Conservation (phyloP, 208 protist species). For the Acanthamoeba triangularis region DNA sequence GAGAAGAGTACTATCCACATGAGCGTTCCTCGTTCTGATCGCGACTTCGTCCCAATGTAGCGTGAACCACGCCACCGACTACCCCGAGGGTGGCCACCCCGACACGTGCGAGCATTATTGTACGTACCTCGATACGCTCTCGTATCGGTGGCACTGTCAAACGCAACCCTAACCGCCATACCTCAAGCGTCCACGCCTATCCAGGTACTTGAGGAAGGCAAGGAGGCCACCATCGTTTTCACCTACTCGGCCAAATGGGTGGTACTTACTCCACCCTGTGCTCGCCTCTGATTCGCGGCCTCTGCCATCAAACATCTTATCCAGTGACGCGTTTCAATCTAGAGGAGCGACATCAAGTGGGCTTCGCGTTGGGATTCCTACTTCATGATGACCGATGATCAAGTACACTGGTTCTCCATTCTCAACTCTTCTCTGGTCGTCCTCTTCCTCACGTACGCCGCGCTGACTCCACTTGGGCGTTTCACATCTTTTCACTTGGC, state of each 20-base stretch:
- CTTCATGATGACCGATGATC: slow-evolving; percentile 93
- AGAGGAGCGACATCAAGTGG: slow-evolving; percentile 92
- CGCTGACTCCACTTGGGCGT: background rate
- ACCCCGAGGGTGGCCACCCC: background rate
- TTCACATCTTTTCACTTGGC: too few relatives aligned
- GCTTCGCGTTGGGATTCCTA: slow-evolving; percentile 98
- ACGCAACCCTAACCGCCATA: background rate
- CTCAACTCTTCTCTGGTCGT: slow-evolving; percentile 97
- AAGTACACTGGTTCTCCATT: slow-evolving; percentile 97
- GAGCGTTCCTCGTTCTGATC: too few relatives aligned
- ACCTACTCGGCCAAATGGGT: slow-evolving; percentile 86
- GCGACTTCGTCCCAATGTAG: background rate
- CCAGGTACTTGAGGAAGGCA: background rate
- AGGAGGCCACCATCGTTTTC: slow-evolving; percentile 77
- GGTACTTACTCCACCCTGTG: background rate
- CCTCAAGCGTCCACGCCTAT: background rate
- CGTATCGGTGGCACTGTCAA: background rate
- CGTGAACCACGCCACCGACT: background rate
- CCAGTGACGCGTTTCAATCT: background rate
- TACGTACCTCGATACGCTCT: background rate
- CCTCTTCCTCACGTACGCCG: slow-evolving; percentile 94
- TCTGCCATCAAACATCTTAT: too few relatives aligned
- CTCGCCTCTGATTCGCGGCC: background rate
- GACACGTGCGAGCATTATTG: background rate
- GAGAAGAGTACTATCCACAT: background rate